Evolutionary conservation across 2,329 filamentous ascomycete species (phyloP).

Genomic region (Ophiostoma novo-ulmi): DNA sequence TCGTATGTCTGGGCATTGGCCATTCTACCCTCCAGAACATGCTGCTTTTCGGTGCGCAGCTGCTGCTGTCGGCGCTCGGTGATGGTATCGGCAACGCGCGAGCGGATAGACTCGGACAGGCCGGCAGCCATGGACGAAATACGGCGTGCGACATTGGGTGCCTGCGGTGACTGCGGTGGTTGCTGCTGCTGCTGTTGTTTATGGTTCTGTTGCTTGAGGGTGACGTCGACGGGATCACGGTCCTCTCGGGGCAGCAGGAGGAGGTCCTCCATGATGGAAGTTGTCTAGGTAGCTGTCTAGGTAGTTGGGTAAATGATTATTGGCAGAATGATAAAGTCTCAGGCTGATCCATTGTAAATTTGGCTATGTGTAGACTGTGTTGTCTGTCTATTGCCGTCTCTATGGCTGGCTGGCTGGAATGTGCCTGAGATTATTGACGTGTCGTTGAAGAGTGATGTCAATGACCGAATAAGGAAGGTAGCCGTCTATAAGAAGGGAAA

Average conservation of each 20-base stretch:
- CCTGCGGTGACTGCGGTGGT: neutral
- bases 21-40: conserved; percentile 25
- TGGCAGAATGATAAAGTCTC: neutral
- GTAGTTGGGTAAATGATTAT: neutral
- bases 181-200: neutral
- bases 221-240: conserved; percentile 12
- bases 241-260: conserved; percentile 21
- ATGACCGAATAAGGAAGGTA: neutral
- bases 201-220: neutral
- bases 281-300: neutral
- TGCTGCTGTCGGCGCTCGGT: conserved; percentile 19
- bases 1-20: conserved; percentile 56
- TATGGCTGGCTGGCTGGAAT: neutral
- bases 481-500: neutral
- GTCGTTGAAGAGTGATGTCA: neutral
- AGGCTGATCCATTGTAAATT: neutral
- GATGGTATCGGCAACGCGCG: neutral
- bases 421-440: neutral
- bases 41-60: conserved; percentile 22
- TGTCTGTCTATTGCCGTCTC: neutral
- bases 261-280: conserved; percentile 19
- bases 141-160: conserved; percentile 13
- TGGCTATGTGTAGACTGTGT: neutral
- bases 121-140: conserved; percentile 20
- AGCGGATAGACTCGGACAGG: conserved; percentile 13